Evolutionary conservation across 345 rosid genomes (phyloP).

Genomic region (Moricandia moricandioides): DNA sequence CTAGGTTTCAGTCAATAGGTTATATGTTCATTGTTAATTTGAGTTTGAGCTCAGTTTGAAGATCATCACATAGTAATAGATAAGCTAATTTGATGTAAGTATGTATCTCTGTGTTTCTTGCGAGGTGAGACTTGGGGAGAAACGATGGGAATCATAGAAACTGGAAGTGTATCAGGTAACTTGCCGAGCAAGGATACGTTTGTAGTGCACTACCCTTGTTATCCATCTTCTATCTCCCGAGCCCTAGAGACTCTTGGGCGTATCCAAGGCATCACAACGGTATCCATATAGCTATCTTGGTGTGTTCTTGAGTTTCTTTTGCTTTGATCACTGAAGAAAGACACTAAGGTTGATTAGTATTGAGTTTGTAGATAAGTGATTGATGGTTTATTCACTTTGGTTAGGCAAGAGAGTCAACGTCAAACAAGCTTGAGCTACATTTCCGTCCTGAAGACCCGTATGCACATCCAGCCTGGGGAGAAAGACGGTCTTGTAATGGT

Average conservation of each 20-base stretch:
- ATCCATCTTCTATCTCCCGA: constrained; percentile 70
- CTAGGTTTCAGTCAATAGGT: background rate
- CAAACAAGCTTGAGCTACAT: constrained; percentile 65
- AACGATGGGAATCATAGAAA: constrained; percentile 67
- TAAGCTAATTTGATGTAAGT: background rate
- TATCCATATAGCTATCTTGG: constrained; percentile 1
- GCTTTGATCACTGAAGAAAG: background rate
- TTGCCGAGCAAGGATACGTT: constrained; percentile 57
- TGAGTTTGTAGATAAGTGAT: background rate
- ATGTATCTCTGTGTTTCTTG: background rate
- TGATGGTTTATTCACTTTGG: background rate
- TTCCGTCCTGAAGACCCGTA: constrained; percentile 94
- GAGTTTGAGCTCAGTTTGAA: background rate
- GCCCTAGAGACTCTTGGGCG: constrained; percentile 86
- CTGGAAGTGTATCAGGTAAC: constrained; percentile 60
- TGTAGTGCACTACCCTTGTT: constrained; percentile 79
- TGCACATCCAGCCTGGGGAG: constrained; percentile 77
- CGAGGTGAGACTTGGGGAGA: background rate
- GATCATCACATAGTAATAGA: background rate
- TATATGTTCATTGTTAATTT: background rate
- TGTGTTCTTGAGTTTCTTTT: background rate
- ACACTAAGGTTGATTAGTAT: background rate
- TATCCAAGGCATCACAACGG: constrained; percentile 60
- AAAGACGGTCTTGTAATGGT: constrained; percentile 49
- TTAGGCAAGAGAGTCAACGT: constrained; percentile 56